Evolutionary conservation across 2,329 filamentous ascomycete genomes (phyloP).

Genomic region (Hypoxylon sp.): DNA sequence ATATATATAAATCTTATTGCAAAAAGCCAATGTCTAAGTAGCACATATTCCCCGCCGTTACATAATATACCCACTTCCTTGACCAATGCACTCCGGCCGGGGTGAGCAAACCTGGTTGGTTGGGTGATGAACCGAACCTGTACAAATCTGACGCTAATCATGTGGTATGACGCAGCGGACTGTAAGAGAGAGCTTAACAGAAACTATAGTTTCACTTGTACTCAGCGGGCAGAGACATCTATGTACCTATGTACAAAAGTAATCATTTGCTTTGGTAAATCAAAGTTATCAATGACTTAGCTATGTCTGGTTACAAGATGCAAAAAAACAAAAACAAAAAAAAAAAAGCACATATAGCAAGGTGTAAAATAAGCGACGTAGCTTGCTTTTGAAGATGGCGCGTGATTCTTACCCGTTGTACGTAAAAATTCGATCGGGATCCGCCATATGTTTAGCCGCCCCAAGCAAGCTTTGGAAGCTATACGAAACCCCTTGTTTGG

Average conservation of each 20-base stretch:
- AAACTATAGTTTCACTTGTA: not conserved
- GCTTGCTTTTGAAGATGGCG: slow-evolving; percentile 19
- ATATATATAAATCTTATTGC: no score
- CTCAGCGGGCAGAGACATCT: not conserved
- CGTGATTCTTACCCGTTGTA: slow-evolving; percentile 6
- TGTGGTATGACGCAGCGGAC: slow-evolving; percentile 26
- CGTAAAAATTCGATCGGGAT: slow-evolving; percentile 12
- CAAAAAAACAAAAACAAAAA: no score
- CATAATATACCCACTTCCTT: not conserved
- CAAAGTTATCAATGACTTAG: no score
- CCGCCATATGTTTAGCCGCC: slow-evolving; percentile 8
- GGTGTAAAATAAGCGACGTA: not conserved
- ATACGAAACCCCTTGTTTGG: not conserved
- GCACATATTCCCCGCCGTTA: not conserved
- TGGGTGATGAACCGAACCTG: slow-evolving; percentile 7
- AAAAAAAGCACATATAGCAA: no score
- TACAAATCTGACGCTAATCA: slow-evolving; percentile 12
- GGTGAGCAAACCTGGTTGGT: slow-evolving; percentile 12
- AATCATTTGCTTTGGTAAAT: no score
- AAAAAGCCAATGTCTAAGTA: not conserved
- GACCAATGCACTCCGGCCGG: slow-evolving; percentile 5
- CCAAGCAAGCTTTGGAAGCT: not conserved
- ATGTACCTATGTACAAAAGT: not conserved
- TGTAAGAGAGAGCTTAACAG: slow-evolving; percentile 1
- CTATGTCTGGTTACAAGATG: no score